Conservation (phyloP, 192 early-diverging fungal genomes). For the Rhizophlyctis rosea region DNA sequence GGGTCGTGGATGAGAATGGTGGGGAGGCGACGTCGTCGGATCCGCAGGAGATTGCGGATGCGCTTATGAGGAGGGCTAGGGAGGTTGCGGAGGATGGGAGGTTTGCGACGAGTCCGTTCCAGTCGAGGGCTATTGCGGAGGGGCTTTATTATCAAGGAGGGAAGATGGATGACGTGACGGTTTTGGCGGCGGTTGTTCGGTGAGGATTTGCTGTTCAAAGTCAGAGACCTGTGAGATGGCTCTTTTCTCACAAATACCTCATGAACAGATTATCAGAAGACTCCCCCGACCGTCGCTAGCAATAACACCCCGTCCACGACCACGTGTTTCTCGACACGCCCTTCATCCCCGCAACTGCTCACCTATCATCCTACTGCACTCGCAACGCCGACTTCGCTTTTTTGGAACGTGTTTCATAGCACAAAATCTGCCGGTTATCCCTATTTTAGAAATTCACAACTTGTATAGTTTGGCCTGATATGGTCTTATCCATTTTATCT, state of each 20-base stretch:
- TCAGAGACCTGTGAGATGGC: neutral
- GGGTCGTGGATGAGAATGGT: conserved; percentile 14
- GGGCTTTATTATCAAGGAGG: conserved; percentile 92
- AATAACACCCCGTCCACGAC: too few species aligned
- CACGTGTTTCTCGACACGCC: too few species aligned
- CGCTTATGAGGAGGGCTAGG: conserved; percentile 73
- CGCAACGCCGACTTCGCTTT: too few species aligned
- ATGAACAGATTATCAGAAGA: conserved; percentile 53
- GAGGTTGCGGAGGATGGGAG: conserved; percentile 77
- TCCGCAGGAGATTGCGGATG: conserved; percentile 74
- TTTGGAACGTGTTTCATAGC: too few species aligned
- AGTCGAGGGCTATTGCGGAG: conserved; percentile 89
- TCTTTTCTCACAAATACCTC: neutral
- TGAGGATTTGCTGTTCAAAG: neutral
- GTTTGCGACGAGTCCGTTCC: conserved; percentile 80
- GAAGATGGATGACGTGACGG: conserved; percentile 93
- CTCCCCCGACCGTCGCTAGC: conserved; percentile 67
- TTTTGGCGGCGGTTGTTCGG: conserved; percentile 80
- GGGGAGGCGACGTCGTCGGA: conserved; percentile 31
- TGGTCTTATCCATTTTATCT: too few species aligned
- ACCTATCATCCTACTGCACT: too few species aligned
- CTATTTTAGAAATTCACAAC: too few species aligned
- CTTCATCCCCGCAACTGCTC: too few species aligned
- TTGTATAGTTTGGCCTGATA: too few species aligned
- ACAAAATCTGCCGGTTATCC: too few species aligned